These are phyloP conservation scores for Fusarium agapanthi DNA, from an alignment of 2,329 filamentous ascomycete species.

Conservation along the genomic window DNA sequence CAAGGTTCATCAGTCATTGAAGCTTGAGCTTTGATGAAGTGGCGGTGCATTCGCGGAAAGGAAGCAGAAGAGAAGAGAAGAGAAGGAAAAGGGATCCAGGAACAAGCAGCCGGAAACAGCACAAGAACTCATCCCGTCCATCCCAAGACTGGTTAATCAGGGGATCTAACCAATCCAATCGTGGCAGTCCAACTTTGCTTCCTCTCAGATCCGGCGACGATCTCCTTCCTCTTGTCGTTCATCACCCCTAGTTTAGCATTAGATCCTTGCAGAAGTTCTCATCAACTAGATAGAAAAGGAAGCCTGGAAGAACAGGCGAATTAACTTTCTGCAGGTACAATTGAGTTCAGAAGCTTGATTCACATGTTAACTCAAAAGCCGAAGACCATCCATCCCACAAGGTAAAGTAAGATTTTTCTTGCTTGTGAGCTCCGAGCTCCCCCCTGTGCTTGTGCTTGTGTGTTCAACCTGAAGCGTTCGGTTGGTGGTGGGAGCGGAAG, in stretches of 20 bases:
- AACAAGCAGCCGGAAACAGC: not conserved
- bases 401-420: not conserved
- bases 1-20: not conserved
- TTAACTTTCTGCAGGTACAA: constrained; percentile 1
- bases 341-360: not conserved
- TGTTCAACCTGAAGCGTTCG: constrained; percentile 23
- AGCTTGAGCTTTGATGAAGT: not conserved
- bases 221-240: constrained; percentile 15
- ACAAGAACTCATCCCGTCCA: not conserved
- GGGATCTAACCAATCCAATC: constrained; percentile 16
- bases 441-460: not conserved
- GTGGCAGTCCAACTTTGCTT: constrained; percentile 4
- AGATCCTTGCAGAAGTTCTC: not conserved
- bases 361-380: not conserved
- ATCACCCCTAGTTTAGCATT: constrained; percentile 7
- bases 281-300: not conserved
- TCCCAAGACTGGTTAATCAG: constrained; percentile 3
- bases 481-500: not conserved
- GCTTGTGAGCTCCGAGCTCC: not conserved
- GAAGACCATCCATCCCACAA: not conserved
- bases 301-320: not conserved
- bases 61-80: not conserved
- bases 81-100: not conserved
- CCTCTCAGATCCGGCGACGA: constrained; percentile 29
- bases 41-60: not conserved